Base-by-base conservation (phyloP, 345 rosid genomes). In the Psidium friedrichsthalianum region DNA sequence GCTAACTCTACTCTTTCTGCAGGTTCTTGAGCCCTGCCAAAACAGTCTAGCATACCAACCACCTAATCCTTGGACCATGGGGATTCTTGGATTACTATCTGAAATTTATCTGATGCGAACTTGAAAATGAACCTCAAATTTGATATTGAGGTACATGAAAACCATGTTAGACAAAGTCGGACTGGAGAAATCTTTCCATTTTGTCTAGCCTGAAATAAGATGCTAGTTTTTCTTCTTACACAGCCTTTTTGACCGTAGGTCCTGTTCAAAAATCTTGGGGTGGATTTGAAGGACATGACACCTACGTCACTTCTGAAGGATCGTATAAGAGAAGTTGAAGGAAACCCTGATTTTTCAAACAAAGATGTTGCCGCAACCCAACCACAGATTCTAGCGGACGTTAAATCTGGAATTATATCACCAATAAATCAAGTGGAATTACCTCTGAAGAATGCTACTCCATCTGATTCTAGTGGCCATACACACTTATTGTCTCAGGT, bases 61-160 rank as follows among this genome's bases (percentile, higher is more conserved):
- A 81, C 99, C 99, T 56, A 97, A 97, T 90, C 99, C 99, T 21
- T 97, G 99, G 99, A 97, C 99, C 22, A 95, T 96, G 98, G 98
- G 95, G 49, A 97, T 97, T 87, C 98, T 97, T 83, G 96, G 98
- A 84, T 90, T 97, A 85, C 94, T 97, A 44, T 91, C 94, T 80
- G 99, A 97, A 93, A 97, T 97, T 83, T 97, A 97, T 87, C 92
- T 96, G 84, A 94, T 97, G 98, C 98, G 27, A 97, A 97, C 90
- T 91, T 97, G 86, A 97, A 97, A 92, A 97, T 97, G 99, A 97
- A 97, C 87, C 94, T 97, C 56, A 97, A 96, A 90, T 97, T 97
- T 93, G 99, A 97, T 86, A 96, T 97, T 88, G 99, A 97, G 99
- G 99, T 97, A 87, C 84, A 55, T 69, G 15, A 55, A 42, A 57